Conservation (phyloP, 305 asterid species). For the Plantago lanceolata region DNA sequence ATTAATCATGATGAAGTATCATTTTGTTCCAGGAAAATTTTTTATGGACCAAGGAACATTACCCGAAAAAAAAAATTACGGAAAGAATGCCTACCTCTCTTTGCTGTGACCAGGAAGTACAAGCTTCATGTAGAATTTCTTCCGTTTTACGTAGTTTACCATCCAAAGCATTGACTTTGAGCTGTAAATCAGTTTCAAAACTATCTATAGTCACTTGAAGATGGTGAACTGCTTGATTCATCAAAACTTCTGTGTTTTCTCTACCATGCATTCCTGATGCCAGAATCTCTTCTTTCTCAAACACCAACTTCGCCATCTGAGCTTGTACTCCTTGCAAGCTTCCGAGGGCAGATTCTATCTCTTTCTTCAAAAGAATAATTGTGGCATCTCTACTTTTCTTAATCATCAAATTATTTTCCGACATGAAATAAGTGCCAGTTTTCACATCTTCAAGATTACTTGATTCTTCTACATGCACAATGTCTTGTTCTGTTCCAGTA, state of each 20-base stretch:
- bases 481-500: constrained; percentile 35
- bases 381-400: constrained; percentile 46
- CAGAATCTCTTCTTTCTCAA: constrained; percentile 57
- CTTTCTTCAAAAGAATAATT: constrained; percentile 60
- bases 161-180: constrained; percentile 46
- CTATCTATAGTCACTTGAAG: constrained; percentile 47
- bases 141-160: constrained; percentile 51
- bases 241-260: constrained; percentile 44
- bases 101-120: constrained; percentile 55
- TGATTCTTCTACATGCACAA: constrained; percentile 29
- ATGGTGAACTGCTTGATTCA: constrained; percentile 42
- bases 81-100: constrained; percentile 54
- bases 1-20: no score
- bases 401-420: constrained; percentile 33
- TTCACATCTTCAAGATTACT: constrained; percentile 28
- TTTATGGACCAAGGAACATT: constrained; percentile 3
- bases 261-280: constrained; percentile 49
- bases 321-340: constrained; percentile 64
- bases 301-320: constrained; percentile 53
- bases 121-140: constrained; percentile 43
- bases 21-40: background rate
- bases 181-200: constrained; percentile 52
- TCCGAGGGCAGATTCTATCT: constrained; percentile 62
- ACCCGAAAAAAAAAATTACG: background rate
- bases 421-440: constrained; percentile 22